phyloP scores from a whole-genome alignment of 208 protist species.

The Wallacemonas collosoma region DNA sequence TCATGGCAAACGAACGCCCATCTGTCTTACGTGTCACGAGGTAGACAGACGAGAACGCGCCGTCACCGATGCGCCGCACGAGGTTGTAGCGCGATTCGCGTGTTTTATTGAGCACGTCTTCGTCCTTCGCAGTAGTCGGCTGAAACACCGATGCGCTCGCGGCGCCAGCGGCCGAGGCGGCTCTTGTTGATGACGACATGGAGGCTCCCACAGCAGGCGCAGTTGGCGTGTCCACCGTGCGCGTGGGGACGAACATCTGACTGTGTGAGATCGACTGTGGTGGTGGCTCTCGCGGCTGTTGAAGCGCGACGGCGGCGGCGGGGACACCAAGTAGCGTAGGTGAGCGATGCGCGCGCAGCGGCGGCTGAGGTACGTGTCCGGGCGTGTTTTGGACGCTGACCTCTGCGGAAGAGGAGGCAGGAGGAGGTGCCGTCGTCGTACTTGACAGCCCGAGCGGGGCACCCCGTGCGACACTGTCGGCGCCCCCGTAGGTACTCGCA shows the following conservation, averaged over 20 bases:
- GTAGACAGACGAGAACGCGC: constrained; percentile 52
- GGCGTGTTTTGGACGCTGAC: constrained; percentile 7
- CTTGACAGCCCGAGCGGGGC: background rate
- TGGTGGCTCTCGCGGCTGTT: background rate
- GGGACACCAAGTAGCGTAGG: background rate
- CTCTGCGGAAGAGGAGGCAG: background rate
- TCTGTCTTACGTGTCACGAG: constrained; percentile 26
- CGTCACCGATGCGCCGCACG: constrained; percentile 40
- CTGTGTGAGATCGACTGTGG: background rate
- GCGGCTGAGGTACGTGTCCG: background rate
- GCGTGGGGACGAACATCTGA: too few species aligned
- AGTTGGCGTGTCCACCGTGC: too few species aligned
- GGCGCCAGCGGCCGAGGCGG: background rate
- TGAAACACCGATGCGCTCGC: constrained; percentile 18
- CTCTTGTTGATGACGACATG: background rate
- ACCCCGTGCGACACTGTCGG: background rate
- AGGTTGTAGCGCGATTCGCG: constrained; percentile 46
- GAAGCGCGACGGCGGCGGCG: background rate
- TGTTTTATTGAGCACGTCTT: constrained; percentile 44
- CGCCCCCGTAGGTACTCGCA: background rate
- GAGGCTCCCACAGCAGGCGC: background rate
- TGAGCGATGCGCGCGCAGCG: background rate
- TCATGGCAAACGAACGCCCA: constrained; percentile 32
- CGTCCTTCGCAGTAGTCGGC: constrained; percentile 39
- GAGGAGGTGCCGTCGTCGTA: background rate